Evolutionary conservation across 108 stramenopile species (phyloP), one percentile per base, ranked within the genome.

Genomic region (Cyclotella baltica): DNA sequence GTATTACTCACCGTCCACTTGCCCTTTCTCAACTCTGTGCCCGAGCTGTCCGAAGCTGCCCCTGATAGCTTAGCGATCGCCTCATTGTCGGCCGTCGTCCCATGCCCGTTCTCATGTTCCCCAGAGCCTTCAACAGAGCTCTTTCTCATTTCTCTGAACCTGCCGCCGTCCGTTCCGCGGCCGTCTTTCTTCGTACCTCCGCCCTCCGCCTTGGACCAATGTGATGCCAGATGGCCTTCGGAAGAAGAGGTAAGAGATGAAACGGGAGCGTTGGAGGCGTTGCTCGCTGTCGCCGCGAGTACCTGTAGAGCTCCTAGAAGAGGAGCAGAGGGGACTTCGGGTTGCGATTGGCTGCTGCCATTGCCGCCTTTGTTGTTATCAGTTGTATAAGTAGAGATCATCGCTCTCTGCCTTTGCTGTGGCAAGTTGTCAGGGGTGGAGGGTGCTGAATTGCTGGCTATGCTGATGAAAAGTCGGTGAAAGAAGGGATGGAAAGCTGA

Each of bases 1-100:
- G n/a, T n/a, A n/a, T n/a, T 35, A 85, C 91, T 76, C 87, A 90
- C 92, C 79, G 90, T 88, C 92, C 92, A 93, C 80, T 93, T 93
- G 31, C 92, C 92, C 68, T 93, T 93, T 11, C 92, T 72, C 25
- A 93, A 48, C 2, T 48, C 47, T n/a, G 47, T 48, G 47, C 19
- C 6, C 1, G 47, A n/a, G 6, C 47, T 16, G 6, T 1, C n/a
- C 47, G 18, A n/a, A 48, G 2, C 6, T 2, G 47, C 18, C 19
- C n/a, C 47, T 2, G 47, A 2, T 16, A n/a, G 47, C 47, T 48
- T n/a, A 16, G 18, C 47, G 6, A 16, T 48, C 6, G 19, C 6
- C 6, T 16, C 18, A 48, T 48, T 48, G 47, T n/a, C 47, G 6
- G n/a, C n/a, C n/a, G n/a, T n/a, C n/a, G 4, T 48, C n/a, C 47